Evolutionary conservation across 2,329 filamentous ascomycete genomes (phyloP).

Genomic region (Trichoderma breve): DNA sequence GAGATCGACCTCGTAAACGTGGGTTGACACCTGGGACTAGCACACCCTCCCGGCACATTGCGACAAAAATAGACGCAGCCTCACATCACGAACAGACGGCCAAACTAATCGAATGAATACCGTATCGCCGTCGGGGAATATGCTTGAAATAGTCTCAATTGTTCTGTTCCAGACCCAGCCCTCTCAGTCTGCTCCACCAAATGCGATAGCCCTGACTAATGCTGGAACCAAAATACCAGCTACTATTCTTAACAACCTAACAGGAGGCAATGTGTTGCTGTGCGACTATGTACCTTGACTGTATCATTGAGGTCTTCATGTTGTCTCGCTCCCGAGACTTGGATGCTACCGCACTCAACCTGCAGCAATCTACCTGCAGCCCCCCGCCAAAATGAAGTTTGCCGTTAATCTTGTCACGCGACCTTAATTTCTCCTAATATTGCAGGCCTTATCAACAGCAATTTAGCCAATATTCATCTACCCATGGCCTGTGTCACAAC

Average conservation of each 20-base stretch:
- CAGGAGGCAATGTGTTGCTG: neutral
- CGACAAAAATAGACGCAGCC: constrained; percentile 16
- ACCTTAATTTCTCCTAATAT: constrained; percentile 6
- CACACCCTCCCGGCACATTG: neutral
- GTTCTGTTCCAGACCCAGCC: neutral
- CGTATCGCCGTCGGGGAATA: neutral
- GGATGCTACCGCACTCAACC: neutral
- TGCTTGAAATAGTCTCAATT: neutral
- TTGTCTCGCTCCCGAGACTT: neutral
- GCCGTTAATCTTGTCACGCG: constrained; percentile 3
- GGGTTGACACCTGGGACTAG: neutral
- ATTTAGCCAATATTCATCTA: constrained; percentile 5
- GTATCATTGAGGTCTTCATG: neutral
- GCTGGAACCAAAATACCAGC: neutral
- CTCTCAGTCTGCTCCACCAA: neutral
- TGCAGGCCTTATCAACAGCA: constrained; percentile 8
- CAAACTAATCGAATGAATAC: neutral
- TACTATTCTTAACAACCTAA: neutral
- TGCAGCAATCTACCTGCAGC: neutral
- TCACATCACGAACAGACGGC: neutral
- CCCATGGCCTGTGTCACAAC: neutral
- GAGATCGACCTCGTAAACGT: neutral
- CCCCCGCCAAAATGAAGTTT: neutral
- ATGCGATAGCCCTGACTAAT: neutral
- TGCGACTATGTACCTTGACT: neutral